These are phyloP conservation scores for Sugiyamaella marilandica DNA, from an alignment of 805 yeast species.

Conservation along the genomic window DNA sequence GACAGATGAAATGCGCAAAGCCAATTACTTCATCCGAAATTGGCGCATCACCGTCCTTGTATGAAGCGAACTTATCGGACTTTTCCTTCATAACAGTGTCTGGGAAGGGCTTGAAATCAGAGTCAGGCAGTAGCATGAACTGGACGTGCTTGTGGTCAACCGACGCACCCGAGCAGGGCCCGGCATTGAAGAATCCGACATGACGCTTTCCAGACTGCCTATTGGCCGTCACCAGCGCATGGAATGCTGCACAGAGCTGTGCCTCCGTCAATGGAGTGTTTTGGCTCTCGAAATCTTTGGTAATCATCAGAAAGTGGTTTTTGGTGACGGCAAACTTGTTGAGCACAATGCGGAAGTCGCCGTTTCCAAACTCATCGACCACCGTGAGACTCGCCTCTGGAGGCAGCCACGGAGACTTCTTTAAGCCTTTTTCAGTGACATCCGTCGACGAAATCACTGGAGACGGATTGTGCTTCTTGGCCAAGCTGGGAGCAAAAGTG, in stretches of 20 bases:
- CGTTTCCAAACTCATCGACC: slow-evolving; percentile 45
- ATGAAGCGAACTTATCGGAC: slow-evolving; percentile 6
- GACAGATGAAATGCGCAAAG: slow-evolving; percentile 79
- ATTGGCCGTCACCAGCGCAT: slow-evolving; percentile 50
- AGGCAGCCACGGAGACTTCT: slow-evolving; percentile 62
- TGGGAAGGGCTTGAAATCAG: slow-evolving; percentile 39
- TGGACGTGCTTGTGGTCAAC: slow-evolving; percentile 92
- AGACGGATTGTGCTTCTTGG: slow-evolving; percentile 29
- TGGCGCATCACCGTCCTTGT: slow-evolving; percentile 45
- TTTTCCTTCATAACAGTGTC: slow-evolving; percentile 14
- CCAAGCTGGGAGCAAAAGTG: slow-evolving; percentile 36
- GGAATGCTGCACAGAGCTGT: slow-evolving; percentile 61
- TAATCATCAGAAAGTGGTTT: slow-evolving; percentile 72
- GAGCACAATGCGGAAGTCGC: slow-evolving; percentile 57
- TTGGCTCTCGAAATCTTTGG: slow-evolving; percentile 70
- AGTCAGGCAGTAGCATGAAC: slow-evolving; percentile 63
- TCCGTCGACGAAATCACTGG: not conserved
- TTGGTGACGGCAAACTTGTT: slow-evolving; percentile 85
- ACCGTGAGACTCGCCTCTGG: slow-evolving; percentile 76
- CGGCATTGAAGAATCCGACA: slow-evolving; percentile 86
- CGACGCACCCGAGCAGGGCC: slow-evolving; percentile 88
- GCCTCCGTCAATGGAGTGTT: slow-evolving; percentile 60
- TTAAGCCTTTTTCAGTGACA: not conserved
- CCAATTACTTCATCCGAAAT: slow-evolving; percentile 56
- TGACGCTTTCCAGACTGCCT: slow-evolving; percentile 43